Evolutionary conservation across 306 rosid genomes (phyloP).

Genomic region (Quillaja saponaria): DNA sequence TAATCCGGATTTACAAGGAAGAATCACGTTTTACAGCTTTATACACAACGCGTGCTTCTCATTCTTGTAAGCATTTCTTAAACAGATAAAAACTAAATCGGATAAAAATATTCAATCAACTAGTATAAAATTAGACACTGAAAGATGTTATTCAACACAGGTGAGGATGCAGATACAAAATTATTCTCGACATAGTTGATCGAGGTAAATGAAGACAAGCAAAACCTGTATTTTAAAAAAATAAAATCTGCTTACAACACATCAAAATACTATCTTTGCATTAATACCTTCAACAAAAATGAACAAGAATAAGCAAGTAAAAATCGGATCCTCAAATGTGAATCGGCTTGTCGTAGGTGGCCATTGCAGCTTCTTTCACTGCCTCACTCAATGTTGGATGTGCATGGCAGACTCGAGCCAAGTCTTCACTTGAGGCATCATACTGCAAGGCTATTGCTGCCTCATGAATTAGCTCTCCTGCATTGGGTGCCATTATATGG

Average conservation of each 20-base stretch:
- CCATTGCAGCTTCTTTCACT: slow-evolving; percentile 98
- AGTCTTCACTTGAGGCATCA: slow-evolving; percentile 93
- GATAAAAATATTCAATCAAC: no score
- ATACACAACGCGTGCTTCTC: not conserved
- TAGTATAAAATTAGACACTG: not conserved
- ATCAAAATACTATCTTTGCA: slow-evolving; percentile 44
- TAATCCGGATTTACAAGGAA: no score
- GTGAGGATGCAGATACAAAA: slow-evolving; percentile 34
- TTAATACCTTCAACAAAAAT: slow-evolving; percentile 48
- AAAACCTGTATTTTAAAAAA: slow-evolving; percentile 48
- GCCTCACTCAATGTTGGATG: slow-evolving; percentile 99
- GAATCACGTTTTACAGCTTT: no score
- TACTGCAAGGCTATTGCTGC: slow-evolving; percentile 87
- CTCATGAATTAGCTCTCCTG: slow-evolving; percentile 97
- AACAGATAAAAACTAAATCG: not conserved
- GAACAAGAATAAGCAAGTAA: slow-evolving; percentile 32
- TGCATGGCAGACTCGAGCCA: slow-evolving; percentile 98
- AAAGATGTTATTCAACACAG: slow-evolving; percentile 43
- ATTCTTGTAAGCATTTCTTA: not conserved
- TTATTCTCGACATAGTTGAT: slow-evolving; percentile 41
- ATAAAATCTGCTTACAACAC: slow-evolving; percentile 44
- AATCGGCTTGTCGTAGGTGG: slow-evolving; percentile 97
- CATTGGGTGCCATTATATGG: slow-evolving; percentile 94
- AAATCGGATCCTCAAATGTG: slow-evolving; percentile 60
- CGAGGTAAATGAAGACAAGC: slow-evolving; percentile 24